Conservation (phyloP, 306 rosid genomes). For the Lathyrus tuberosus region DNA sequence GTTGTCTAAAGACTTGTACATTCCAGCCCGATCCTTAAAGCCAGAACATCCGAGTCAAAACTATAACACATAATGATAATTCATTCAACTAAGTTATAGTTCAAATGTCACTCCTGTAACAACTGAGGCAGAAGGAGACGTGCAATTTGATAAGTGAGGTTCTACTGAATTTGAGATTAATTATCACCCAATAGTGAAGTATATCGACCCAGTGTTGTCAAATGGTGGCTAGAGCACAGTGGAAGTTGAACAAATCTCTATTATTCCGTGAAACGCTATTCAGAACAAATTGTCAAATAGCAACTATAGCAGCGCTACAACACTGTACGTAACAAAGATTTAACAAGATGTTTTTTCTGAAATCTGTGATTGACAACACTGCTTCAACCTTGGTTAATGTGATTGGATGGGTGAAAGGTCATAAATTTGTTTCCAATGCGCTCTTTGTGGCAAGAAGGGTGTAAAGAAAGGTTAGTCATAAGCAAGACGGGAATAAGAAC, state of each 20-base stretch:
- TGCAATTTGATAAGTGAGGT: constrained; percentile 9
- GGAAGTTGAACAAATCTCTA: background rate
- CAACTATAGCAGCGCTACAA: background rate
- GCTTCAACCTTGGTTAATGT: background rate
- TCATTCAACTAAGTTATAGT: constrained; percentile 16
- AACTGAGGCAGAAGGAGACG: background rate
- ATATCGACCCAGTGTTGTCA: constrained; percentile 13
- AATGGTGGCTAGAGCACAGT: background rate
- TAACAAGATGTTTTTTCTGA: background rate
- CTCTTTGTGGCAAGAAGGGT: background rate
- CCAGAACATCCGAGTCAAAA: constrained; percentile 23
- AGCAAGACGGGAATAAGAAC: background rate
- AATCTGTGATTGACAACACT: background rate
- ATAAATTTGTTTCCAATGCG: background rate
- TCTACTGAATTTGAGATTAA: constrained; percentile 27
- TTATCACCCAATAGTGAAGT: constrained; percentile 25
- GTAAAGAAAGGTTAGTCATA: background rate
- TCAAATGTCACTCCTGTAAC: constrained; percentile 17
- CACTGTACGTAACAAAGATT: background rate
- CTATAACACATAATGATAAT: background rate
- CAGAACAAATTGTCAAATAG: background rate
- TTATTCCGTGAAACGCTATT: background rate
- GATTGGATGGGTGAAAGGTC: background rate
- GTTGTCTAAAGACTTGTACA: constrained; percentile 21
- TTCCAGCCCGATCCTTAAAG: constrained; percentile 22